Base-by-base conservation (phyloP, 2,329 filamentous ascomycete genomes). In the Paracamarosporium sp. region DNA sequence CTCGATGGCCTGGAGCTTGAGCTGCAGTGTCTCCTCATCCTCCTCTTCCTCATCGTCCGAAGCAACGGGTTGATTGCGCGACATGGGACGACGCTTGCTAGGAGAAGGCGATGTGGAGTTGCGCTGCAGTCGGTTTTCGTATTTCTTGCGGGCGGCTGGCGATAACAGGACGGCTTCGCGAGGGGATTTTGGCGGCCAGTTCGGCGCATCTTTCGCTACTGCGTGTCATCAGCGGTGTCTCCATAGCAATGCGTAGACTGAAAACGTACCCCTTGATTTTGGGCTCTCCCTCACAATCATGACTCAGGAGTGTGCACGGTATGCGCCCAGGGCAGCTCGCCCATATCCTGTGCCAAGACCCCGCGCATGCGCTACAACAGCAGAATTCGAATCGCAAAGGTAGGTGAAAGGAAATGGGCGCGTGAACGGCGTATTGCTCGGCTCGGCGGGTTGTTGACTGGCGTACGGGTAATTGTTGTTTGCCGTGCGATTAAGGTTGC, bases 1-100 rank as follows among this genome's bases (percentile, higher is more conserved):
- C 76, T 98, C 89, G 57, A 99, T 96, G 54, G 91, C 92, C 63
- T 93, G 88, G 5, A 98, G 81, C 73, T 96, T 89, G 61, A 99
- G 80, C 71, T 96, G 87, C 31, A 98, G 79, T 1, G 88, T 96
- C 80, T 98, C 93, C 75, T 97, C 94, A 8, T 83, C 90, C 4
- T 91, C 90, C 79, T 97, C 93, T 11, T 82, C 89, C 2, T 90
- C 89, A 0, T 89, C 87, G 9, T 87, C 28, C 25, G 64, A 7
- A 67, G 63, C 30, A 58, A 53, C 20, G 56, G 46, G 50, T 30
- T 56, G 51, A 25, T 46, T 62, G 35, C 63, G 63, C 47, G 67
- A 69, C 56, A 69, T 54, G 6, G 69, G 70, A 22, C 72, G 71
- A 55, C 72, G 73, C 59, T 74, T 73, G 0, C 88, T 86, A 1